Base-by-base conservation (phyloP, 495 filamentous ascomycete species). In the Xylaria curta region DNA sequence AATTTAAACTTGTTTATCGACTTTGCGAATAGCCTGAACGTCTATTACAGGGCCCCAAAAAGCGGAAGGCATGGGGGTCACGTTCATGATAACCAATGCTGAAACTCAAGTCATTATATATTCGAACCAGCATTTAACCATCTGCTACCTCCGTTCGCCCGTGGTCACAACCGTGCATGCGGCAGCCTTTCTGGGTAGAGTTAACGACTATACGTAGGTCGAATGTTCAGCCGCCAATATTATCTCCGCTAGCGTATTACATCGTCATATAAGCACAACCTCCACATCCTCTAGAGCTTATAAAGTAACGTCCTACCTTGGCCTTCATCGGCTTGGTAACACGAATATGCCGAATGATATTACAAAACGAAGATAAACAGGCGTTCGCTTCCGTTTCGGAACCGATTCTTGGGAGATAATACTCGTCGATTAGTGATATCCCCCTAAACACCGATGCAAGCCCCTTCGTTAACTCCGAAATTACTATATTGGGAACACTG, bases 371-470 rank as follows among this genome's bases (percentile, higher is more conserved):
- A 54, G 12, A 56, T 4, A 54, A 54, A 4, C 10, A 56, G 26
- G 28, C 24, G 10, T 59, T 36, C 28, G 24, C 4, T 38, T 60
- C 31, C 10, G 33, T 60, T 60, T 60, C 58, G 58, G 19, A 38
- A 60, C n/a, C 24, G 58, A 38, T 60, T 60, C 7, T 38, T 21
- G 9, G n/a, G 53, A 56, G 24, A 4, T 13, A 31, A 1, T 31
- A 1, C 53, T 56, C 13, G 6, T 26, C 26, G 3, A 26, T 54
- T 26, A 54, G 51, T 26, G 10, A 56, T 28, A 10, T 31, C 53
- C 53, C 26, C 53, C 58, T 60, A 60, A 60, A 59, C 54, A n/a
- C 54, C 54, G 54, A 59, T 53, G 24, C 3, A 53, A 53, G 24
- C 17, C 17, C 1, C 10, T 2, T 36, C 21, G 15, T n/a, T 59